These are phyloP conservation scores for Fragaria vesca DNA, from an alignment of 306 rosid species.

Conservation along the genomic window DNA sequence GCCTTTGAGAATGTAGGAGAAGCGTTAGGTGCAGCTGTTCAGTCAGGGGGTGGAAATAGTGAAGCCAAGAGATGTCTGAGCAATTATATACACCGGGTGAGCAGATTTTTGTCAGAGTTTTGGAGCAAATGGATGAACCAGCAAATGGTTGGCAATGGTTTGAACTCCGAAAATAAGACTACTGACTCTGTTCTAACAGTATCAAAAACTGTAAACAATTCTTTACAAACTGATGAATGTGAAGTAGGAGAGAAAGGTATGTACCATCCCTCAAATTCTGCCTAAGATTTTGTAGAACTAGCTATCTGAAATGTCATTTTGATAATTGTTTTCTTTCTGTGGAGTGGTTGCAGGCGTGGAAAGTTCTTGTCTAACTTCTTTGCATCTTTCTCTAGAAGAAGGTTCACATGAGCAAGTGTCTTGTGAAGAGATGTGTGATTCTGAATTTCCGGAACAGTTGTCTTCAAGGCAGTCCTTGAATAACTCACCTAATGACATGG, in stretches of 20 bases:
- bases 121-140: conserved; percentile 20
- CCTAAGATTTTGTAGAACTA: conserved; percentile 1
- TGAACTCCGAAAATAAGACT: conserved; percentile 10
- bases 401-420: not conserved
- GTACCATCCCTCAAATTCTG: not conserved
- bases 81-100: conserved; percentile 19
- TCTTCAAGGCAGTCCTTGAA: not conserved
- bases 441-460: not conserved
- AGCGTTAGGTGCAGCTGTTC: conserved; percentile 27
- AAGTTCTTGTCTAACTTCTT: conserved; percentile 9
- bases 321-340: not conserved
- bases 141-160: not conserved
- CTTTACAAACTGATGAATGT: not conserved
- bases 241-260: not conserved
- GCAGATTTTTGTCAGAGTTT: conserved; percentile 10
- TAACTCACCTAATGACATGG: not conserved
- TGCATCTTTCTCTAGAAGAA: conserved; percentile 12
- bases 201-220: not conserved
- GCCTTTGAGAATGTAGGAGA: conserved; percentile 12
- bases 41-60: conserved; percentile 22
- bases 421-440: conserved; percentile 7
- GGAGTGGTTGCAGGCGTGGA: conserved; percentile 16
- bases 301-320: not conserved
- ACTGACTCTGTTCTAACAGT: not conserved
- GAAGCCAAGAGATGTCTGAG: conserved; percentile 8